These are phyloP conservation scores for Fusarium sp. DNA, from an alignment of 2,329 filamentous ascomycete genomes.

Conservation along the genomic window DNA sequence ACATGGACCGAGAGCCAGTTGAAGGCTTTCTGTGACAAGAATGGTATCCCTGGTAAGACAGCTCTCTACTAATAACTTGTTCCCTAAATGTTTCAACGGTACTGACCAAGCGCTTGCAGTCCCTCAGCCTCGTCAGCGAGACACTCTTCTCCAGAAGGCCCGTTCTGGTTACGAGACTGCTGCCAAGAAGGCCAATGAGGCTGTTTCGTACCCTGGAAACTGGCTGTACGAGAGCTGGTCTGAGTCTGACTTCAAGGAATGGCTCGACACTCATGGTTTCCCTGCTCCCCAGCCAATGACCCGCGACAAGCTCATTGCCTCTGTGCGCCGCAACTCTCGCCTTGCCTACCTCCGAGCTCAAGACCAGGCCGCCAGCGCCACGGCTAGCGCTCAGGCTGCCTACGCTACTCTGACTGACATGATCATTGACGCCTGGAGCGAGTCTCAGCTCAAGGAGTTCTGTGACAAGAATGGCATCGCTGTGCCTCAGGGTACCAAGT, in stretches of 20 bases:
- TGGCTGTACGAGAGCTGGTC: conserved; percentile 95
- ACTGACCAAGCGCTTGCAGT: conserved; percentile 55
- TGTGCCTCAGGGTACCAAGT: conserved; percentile 91
- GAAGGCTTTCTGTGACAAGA: conserved; percentile 91
- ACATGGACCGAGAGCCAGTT: conserved; percentile 95
- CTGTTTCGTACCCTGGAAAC: conserved; percentile 88
- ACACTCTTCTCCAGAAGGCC: conserved; percentile 80
- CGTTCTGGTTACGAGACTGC: conserved; percentile 84
- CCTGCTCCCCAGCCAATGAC: conserved; percentile 85
- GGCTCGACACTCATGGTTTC: conserved; percentile 89
- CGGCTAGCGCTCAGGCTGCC: conserved; percentile 74
- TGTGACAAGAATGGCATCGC: conserved; percentile 87
- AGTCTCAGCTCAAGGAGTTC: conserved; percentile 90
- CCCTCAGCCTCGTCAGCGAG: conserved; percentile 87
- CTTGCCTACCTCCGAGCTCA: conserved; percentile 78
- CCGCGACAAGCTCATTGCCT: conserved; percentile 89
- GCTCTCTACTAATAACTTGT: too few relatives aligned
- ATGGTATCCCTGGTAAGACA: conserved; percentile 77
- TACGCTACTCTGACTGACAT: conserved; percentile 83
- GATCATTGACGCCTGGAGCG: conserved; percentile 90
- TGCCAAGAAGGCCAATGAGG: conserved; percentile 81
- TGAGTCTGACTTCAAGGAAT: conserved; percentile 92
- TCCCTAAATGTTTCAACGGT: too few relatives aligned
- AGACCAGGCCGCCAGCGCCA: conserved; percentile 69
- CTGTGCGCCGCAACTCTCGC: conserved; percentile 90